These are phyloP conservation scores for Coemansia furcata DNA, from an alignment of 192 early-diverging fungal species.

Conservation along the genomic window DNA sequence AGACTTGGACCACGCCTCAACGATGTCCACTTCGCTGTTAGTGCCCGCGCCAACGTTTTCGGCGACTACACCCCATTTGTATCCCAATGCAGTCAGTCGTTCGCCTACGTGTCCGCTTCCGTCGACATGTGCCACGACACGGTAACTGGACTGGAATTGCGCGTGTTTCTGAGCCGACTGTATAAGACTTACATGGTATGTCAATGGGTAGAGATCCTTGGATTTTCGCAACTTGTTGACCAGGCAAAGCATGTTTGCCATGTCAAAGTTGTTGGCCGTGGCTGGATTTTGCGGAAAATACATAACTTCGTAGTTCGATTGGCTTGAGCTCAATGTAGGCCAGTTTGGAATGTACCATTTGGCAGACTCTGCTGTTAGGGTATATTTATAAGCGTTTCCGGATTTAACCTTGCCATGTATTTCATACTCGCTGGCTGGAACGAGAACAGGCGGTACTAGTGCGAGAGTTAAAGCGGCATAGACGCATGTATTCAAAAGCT, in stretches of 20 bases:
- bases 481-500: neutral
- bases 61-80: slow-evolving; percentile 22
- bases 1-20: slow-evolving; percentile 34
- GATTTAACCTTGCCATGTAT: neutral
- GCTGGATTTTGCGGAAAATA: slow-evolving; percentile 25
- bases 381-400: neutral
- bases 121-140: slow-evolving; percentile 38
- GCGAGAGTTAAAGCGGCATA: neutral
- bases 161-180: slow-evolving; percentile 30
- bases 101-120: slow-evolving; percentile 30
- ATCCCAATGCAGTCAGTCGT: slow-evolving; percentile 22
- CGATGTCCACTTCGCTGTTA: slow-evolving; percentile 21
- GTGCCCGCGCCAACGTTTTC: slow-evolving; percentile 49
- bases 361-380: neutral
- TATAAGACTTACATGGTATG: slow-evolving; percentile 22
- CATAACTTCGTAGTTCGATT: slow-evolving; percentile 10
- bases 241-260: slow-evolving; percentile 40
- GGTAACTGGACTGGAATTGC: slow-evolving; percentile 25
- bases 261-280: slow-evolving; percentile 17
- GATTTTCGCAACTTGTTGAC: slow-evolving; percentile 28
- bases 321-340: neutral
- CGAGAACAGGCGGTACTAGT: neutral
- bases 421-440: neutral
- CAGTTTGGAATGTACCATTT: slow-evolving; percentile 1
- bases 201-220: slow-evolving; percentile 15